Evolutionary conservation across 177 flowering plant species (phyloP).

Genomic region (Vitis hybrid): DNA sequence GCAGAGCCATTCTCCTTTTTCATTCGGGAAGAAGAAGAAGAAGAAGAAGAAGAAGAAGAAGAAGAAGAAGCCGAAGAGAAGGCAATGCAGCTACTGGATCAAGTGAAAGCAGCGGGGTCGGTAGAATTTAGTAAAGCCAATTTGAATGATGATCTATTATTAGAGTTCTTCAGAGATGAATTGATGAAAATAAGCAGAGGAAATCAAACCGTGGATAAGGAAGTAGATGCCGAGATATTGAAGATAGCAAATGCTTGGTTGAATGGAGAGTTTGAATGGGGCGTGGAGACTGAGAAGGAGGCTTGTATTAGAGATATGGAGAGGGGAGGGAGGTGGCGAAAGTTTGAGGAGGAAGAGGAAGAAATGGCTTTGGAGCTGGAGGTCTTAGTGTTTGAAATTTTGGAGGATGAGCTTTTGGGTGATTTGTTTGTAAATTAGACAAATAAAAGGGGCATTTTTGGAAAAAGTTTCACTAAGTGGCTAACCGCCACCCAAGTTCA

Average conservation of each 20-base stretch:
- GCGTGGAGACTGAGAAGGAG: conserved; percentile 6
- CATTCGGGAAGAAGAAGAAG: not conserved
- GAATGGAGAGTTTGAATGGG: conserved; percentile 19
- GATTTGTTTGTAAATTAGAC: conserved; percentile 10
- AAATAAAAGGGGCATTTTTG: too few relatives aligned
- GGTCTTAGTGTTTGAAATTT: conserved; percentile 5
- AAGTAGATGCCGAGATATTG: conserved; percentile 13
- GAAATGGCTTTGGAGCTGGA: conserved; percentile 26
- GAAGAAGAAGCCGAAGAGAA: conserved; percentile 14
- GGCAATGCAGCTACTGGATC: conserved; percentile 26
- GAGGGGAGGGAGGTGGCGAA: conserved; percentile 24
- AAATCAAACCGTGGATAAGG: not conserved
- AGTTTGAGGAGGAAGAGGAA: conserved; percentile 28
- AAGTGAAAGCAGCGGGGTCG: conserved; percentile 14
- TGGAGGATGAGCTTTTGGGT: conserved; percentile 27
- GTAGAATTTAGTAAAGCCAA: not conserved
- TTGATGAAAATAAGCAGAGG: not conserved
- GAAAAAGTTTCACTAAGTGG: too few relatives aligned
- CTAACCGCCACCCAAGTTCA: too few relatives aligned
- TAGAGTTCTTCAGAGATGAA: conserved; percentile 32
- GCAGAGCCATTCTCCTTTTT: conserved; percentile 21
- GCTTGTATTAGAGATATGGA: conserved; percentile 31
- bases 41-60: not conserved
- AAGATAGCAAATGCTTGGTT: conserved; percentile 28
- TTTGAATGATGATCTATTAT: conserved; percentile 11